Evolutionary conservation across 192 early-diverging fungal species (phyloP), one percentile per base, ranked within the genome.

Genomic region (Pilobolus umbonatus): DNA sequence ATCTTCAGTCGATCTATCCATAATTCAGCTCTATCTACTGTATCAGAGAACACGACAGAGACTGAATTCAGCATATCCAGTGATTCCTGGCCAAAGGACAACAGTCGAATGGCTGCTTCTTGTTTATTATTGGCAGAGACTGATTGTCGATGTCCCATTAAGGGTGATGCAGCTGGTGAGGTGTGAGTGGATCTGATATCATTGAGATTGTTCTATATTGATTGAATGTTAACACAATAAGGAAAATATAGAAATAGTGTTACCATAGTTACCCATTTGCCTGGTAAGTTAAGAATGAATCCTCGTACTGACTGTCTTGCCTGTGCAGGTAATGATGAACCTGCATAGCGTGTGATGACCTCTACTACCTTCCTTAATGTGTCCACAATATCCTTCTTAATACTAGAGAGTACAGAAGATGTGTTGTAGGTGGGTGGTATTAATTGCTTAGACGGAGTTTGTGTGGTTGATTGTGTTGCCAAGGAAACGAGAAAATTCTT

Each of bases 261-360:
- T 42, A 21, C 15, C 5, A 29, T 21, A 25, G 56, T 72, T 17
- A 74, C 85, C 88, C 91, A 93, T 55, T 90, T 74, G 11, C 76
- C 74, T 1, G 95, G 95, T 62, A 98, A 72, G 1, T 75, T 77
- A 5, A 97, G 67, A 43, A 97, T 94, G 60, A 97, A 88, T 4
- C 79, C 80, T 14, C 90, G 79, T 8, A 97, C 95, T 31, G 74
- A 83, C 36, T 77, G 65, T 45, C 85, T 75, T 15, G 93, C 90
- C 26, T 86, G 88, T 26, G 82, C 85, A 6, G 95, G 90, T 36
- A 97, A 72, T 52, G 86, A 88, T 2, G 83, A 75, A 8, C 87
- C 85, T n/a, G 95, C 93, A 67, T 97, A 91, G 48, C 83, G 79
- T 34, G 86, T 88, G 39, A 97, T 79, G 10, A 97, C 83, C 24